A percentile compares a stretch with the other conserved stretches of the same genome.
phyloP scores from a whole-genome alignment of 139 green algal genomes.

The Chlamydomonas applanata region DNA sequence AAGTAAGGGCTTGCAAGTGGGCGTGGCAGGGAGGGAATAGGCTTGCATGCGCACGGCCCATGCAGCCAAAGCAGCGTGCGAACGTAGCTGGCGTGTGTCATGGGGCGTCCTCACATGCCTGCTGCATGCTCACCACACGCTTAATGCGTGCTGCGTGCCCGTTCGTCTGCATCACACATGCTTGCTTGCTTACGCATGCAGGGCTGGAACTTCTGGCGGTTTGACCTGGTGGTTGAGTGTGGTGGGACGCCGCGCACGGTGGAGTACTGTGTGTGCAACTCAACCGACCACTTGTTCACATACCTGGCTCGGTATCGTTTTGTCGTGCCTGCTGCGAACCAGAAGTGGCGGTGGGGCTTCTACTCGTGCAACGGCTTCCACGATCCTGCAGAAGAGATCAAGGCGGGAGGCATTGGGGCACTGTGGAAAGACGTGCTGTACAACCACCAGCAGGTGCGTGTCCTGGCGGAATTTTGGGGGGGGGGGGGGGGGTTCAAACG shows the following conservation, averaged over 20 bases:
- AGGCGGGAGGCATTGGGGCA: slow-evolving; percentile 24
- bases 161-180: slow-evolving; percentile 6
- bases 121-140: no score
- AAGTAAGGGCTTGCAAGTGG: neutral
- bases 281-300: neutral
- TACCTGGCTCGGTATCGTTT: slow-evolving; percentile 4
- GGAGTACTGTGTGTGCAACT: neutral
- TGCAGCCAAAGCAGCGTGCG: no score
- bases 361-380: slow-evolving; percentile 47
- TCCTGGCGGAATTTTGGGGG: neutral
- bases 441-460: slow-evolving; percentile 9
- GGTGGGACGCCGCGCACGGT: neutral
- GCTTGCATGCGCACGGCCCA: neutral
- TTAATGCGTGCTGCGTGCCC: no score
- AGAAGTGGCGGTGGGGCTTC: slow-evolving; percentile 43
- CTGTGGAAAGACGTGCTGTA: slow-evolving; percentile 36
- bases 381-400: neutral
- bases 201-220: neutral
- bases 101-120: neutral
- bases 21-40: neutral
- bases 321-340: slow-evolving; percentile 13
- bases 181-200: slow-evolving; percentile 1
- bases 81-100: neutral
- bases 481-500: neutral
- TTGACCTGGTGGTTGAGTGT: neutral